These are phyloP conservation scores for Aureobasidium sp. DNA, from an alignment of 2,329 filamentous ascomycete genomes.

Conservation along the genomic window DNA sequence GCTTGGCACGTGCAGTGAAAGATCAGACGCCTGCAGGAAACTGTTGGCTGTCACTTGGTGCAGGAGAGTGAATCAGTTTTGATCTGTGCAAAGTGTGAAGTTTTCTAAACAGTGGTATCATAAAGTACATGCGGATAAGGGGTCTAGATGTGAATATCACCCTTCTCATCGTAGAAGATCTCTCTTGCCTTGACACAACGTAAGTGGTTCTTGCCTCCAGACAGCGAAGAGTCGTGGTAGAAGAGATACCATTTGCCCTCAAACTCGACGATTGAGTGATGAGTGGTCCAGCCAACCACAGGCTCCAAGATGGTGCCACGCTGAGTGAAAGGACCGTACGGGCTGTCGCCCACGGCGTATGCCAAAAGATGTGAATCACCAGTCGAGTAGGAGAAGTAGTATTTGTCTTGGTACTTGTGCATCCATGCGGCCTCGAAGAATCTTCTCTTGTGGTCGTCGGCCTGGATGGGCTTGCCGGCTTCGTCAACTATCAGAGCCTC, in stretches of 20 bases:
- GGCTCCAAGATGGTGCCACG: conserved; percentile 63
- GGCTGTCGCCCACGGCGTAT: conserved; percentile 57
- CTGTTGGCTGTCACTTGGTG: too few relatives aligned
- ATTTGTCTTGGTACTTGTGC: conserved; percentile 60
- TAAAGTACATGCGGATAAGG: not conserved
- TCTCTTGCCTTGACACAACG: conserved; percentile 66
- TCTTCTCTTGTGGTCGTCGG: conserved; percentile 61
- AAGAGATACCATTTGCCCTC: conserved; percentile 64
- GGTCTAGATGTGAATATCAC: conserved; percentile 40
- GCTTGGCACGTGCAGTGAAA: not conserved
- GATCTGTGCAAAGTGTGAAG: too few relatives aligned
- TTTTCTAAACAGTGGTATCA: not conserved
- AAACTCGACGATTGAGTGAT: conserved; percentile 71
- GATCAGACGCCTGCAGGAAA: too few relatives aligned
- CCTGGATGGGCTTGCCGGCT: conserved; percentile 48
- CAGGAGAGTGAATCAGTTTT: too few relatives aligned
- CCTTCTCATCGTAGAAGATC: conserved; percentile 61
- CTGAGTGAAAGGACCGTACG: conserved; percentile 65
- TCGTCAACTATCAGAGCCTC: conserved; percentile 59
- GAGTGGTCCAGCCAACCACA: conserved; percentile 72
- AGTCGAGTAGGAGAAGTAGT: conserved; percentile 72
- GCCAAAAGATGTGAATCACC: conserved; percentile 68
- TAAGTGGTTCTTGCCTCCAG: conserved; percentile 60
- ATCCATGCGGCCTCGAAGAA: conserved; percentile 80
- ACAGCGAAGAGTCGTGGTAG: conserved; percentile 65